Base-by-base conservation (phyloP, 2,329 filamentous ascomycete species). In the Pseudodiploospora longispora region DNA sequence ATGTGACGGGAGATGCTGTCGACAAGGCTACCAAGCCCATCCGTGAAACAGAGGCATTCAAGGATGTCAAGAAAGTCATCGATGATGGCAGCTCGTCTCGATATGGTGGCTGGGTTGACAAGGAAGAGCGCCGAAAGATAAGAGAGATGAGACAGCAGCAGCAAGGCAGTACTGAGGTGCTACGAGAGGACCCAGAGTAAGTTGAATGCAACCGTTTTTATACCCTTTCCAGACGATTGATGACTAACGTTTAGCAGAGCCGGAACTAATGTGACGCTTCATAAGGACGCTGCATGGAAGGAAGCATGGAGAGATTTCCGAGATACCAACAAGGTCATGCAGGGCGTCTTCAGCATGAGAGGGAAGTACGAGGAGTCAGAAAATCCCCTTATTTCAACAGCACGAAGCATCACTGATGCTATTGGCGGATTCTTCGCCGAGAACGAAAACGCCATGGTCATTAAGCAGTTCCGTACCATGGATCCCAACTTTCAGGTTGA, bases 201-300 rank as follows among this genome's bases (percentile, higher is more conserved):
- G 86, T 74, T 41, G 10, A 19, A 10, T 30, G 2, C 6, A 44
- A 36, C 38, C 12, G 8, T 34, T 9, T 19, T 19, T 19, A 19
- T 19, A 19, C 19, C 19, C 19, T 19, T 19, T 19, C 19, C 3
- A 19, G 19, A 19, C 19, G 19, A 19, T 52, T 30, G 34, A 6
- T 43, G 51, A 57, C 63, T 67, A 60, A 70, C 52, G 48, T 46
- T 35, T 12, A 4, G 29, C 53, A 96, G 93, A 47, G 93, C 93
- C 47, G 93, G 93, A 48, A 95, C 90, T 46, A 94, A 95, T 60
- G 72, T 98, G 40, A 97, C 91, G 1, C 64, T 98, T 1, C 93
- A 98, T 75, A 98, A 98, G 68, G 93, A 98, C 56, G 83, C 93
- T 10, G 87, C 86, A 27, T 97, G 91, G 88, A 96, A 95, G 69